Evolutionary conservation across 441 rosid species (phyloP), one percentile per base, ranked within the genome.

Genomic region (Populus trichocarpa): DNA sequence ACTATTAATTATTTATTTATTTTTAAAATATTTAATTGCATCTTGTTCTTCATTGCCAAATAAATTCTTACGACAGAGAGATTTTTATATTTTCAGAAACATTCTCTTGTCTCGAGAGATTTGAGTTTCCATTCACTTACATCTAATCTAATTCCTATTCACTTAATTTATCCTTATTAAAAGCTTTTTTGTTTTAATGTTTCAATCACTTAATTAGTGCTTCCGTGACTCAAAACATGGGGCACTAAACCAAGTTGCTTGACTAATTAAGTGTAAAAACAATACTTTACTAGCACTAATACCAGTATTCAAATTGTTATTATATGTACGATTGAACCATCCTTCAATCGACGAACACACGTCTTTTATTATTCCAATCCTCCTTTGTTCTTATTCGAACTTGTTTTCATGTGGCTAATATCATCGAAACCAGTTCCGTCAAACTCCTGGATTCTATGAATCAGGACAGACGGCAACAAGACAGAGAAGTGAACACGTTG

Each of bases 171-270:
- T 8, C 12, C 11, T n/a, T 0, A 3, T 63, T 63, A 2, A 14
- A 30, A 30, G 32, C 0, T 50, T 5, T 30, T 30, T 30, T 30
- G 4, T 3, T 30, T 30, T 30, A 3, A 30, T 30, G 32, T 30
- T 30, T 30, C 25, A 25, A 25, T 25, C 25, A 25, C 25, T 25
- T 25, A 25, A 25, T 25, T 25, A 25, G 25, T 25, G 87, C 81
- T 75, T 79, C 66, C 63, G 76, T 85, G 85, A 85, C 85, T 85
- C 85, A 82, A 80, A 78, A 70, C 79, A 11, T 11, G 61, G 77
- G 82, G 81, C 84, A 80, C 83, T 70, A 16, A 66, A 32, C 81
- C 81, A 73, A 78, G 67, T 74, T 78, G 84, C 68, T 61, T 30
- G 9, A 26, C 72, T 78, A 38, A 23, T 69, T 82, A 73, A 65